These are phyloP conservation scores for Penicillium psychrosexuale DNA, from an alignment of 2,329 filamentous ascomycete species.

Conservation along the genomic window DNA sequence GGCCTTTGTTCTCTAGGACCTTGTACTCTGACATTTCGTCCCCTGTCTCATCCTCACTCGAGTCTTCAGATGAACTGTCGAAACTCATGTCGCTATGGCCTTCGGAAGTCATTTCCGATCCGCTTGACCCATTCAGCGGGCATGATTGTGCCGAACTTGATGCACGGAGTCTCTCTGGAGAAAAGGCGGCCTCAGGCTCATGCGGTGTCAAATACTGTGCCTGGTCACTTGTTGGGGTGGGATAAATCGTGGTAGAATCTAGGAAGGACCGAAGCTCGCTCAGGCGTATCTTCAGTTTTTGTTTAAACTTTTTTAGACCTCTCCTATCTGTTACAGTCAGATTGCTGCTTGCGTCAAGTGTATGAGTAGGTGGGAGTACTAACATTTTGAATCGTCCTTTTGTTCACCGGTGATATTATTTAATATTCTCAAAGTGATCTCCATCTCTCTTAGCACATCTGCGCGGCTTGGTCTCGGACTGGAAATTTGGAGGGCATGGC, in stretches of 20 bases:
- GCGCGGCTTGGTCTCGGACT: background rate
- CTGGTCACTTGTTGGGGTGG: background rate
- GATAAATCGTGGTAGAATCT: background rate
- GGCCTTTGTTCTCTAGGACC: background rate
- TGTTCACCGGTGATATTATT: background rate
- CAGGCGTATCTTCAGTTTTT: background rate
- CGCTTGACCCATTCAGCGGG: background rate
- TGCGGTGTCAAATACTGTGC: background rate
- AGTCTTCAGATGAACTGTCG: background rate
- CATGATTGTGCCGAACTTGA: background rate
- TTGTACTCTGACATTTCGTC: background rate
- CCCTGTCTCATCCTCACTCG: background rate
- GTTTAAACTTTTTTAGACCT: background rate
- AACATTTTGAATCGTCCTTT: background rate
- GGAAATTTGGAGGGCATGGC: background rate
- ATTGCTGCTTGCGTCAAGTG: background rate
- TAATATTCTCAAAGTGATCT: background rate
- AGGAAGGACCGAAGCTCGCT: background rate
- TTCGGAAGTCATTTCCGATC: background rate
- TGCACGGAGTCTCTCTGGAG: background rate
- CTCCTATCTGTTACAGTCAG: background rate
- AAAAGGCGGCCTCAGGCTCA: background rate
- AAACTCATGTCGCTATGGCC: background rate
- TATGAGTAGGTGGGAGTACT: background rate
- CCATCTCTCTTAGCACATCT: background rate